Evolutionary conservation across 352 stramenopile genomes (phyloP), one percentile per base, ranked within the genome.

Genomic region (Phytophthora meadii): DNA sequence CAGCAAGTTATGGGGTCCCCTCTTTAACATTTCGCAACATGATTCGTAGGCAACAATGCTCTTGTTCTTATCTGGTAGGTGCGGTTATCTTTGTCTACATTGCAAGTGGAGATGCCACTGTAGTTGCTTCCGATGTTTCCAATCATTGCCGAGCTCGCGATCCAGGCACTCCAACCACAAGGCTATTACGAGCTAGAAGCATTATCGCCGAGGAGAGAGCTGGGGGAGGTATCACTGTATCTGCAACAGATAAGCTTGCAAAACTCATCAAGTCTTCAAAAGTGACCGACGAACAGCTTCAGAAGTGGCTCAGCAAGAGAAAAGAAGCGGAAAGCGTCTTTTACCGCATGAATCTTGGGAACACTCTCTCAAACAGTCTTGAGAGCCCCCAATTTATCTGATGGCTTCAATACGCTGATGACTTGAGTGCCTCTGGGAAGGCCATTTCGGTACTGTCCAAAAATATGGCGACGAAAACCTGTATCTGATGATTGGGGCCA

Each of bases 371-470:
- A 10, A 36, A 14, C 2, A 47, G 1, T 36, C n/a, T 56, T 9
- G 3, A 17, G 3, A 14, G 45, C 15, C 9, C 34, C 22, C 24
- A n/a, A 9, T 46, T 56, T 6, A 0, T 1, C 34, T 12, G 12
- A 0, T 56, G 49, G 49, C 5, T 47, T 15, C 11, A 56, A 36
- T 46, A 56, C 22, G 49, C 19, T 5, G 49, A 56, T 15, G 49
- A 56, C 10, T 25, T 56, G 22, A 56, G n/a, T 56, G 34, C 34
- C 14, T 32, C 11, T 8, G 12, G 39, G 32, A 55, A 55, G 37
- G 49, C 36, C 14, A 36, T 56, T 5, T 46, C 34, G 2, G 19
- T 25, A 37, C 49, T 56, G 34, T 47, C 49, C 3, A 17, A 34
- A 4, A 37, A 22, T 46, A 47, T 25, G 34, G 49, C 12, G 49